Conservation (phyloP, 192 early-diverging fungal species). For the Backusella circina region DNA sequence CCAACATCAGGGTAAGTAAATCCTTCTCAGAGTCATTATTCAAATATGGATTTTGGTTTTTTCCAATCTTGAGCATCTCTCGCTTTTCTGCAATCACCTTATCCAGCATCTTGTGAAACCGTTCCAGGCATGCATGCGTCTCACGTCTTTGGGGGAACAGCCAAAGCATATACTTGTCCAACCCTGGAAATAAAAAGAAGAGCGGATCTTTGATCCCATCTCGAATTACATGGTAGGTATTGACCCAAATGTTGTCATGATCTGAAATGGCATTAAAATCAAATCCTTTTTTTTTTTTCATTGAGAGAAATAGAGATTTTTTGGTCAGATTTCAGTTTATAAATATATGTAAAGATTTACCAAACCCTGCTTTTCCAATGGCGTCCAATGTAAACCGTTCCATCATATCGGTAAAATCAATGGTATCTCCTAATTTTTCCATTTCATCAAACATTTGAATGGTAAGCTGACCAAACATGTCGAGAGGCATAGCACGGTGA, state of each 20-base stretch:
- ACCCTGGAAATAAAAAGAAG: slow-evolving; percentile 51
- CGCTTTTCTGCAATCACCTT: slow-evolving; percentile 11
- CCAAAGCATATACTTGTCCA: slow-evolving; percentile 33
- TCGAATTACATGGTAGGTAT: slow-evolving; percentile 45
- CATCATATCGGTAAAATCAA: slow-evolving; percentile 17
- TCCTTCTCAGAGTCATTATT: slow-evolving; percentile 25
- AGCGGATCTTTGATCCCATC: slow-evolving; percentile 43
- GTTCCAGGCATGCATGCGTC: background rate
- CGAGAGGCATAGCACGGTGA: slow-evolving; percentile 23
- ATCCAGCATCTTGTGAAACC: slow-evolving; percentile 7
- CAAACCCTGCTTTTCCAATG: slow-evolving; percentile 33
- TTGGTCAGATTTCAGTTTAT: background rate
- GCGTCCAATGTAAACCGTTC: slow-evolving; percentile 26
- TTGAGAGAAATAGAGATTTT: background rate
- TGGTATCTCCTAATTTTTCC: background rate
- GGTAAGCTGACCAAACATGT: slow-evolving; percentile 16
- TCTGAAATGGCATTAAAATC: slow-evolving; percentile 50
- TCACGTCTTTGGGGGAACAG: slow-evolving; percentile 4
- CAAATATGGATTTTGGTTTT: background rate
- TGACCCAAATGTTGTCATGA: slow-evolving; percentile 38
- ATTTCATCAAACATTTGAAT: slow-evolving; percentile 18
- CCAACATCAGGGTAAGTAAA: slow-evolving; percentile 30
- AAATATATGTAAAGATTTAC: slow-evolving; percentile 8
- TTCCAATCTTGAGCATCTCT: background rate
- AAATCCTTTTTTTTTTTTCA: slow-evolving; percentile 15